Evolutionary conservation across 805 yeast species (phyloP), one percentile per base, ranked within the genome.

Genomic region (Tetrapisispora pingtungensis): DNA sequence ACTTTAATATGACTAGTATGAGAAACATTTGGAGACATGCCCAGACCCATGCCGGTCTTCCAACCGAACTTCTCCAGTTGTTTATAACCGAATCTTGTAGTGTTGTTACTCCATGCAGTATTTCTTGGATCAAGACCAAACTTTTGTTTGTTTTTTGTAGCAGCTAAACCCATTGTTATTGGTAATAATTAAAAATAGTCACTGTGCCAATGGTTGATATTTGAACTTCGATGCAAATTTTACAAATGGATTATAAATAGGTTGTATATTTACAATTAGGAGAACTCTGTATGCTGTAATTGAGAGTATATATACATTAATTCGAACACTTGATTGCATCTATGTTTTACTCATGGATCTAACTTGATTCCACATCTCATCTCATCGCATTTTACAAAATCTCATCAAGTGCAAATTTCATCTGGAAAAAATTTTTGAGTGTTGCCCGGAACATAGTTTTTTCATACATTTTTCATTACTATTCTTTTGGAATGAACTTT

Each of bases 91-190:
- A 90, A 90, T 42, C 96, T 67, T 4, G 71, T 69, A 0, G 81
- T 78, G 55, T 86, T 85, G 58, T 87, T 87, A 22, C 96, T 82
- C 98, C 98, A 90, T 49, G 79, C 75, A 1, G 96, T 89, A 58
- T 90, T 90, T 58, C 97, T 71, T 15, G 98, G 98, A 66, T 90
- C 98, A 32, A 73, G 66, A 10, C 97, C 97, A 61, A 89, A 82
- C 57, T 93, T 74, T 56, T 84, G 95, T 57, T 84, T 87, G 12
- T 73, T 77, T 58, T 80, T 82, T 6, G 81, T 72, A 10, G 85
- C 97, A 36, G 90, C 90, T 57, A 84, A 73, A 42, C 94, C 93
- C 94, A 84, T 84, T 34, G 5, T 32, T 32, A n/a, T 8, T 10
- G 19, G 5, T n/a, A 32, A 8, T 32, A 5, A 32, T 28, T 14